Evolutionary conservation across 169 alveolate species (phyloP).

Genomic region (Plasmodium inui): DNA sequence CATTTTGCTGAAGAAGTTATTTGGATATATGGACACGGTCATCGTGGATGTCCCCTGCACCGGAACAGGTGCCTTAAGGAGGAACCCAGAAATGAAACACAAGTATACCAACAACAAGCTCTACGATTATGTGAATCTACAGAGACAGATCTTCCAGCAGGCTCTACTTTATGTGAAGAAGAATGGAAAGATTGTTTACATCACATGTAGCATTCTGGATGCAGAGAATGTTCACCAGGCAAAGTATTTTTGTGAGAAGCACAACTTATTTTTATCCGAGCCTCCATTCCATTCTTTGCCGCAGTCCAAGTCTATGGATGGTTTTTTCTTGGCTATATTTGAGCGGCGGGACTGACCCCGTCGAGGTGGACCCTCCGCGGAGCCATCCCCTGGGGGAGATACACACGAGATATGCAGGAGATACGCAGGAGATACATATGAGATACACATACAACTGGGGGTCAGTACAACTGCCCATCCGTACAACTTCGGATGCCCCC

Average conservation of each 20-base stretch:
- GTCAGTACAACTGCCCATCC: background rate
- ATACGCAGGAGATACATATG: no score
- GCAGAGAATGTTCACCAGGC: constrained; percentile 89
- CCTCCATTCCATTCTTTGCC: constrained; percentile 91
- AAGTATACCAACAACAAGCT: constrained; percentile 85
- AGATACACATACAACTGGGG: background rate
- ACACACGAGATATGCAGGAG: no score
- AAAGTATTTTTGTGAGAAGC: constrained; percentile 83
- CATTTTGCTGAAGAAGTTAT: constrained; percentile 77
- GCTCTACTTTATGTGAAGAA: constrained; percentile 85
- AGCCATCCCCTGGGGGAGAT: background rate
- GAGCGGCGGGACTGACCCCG: constrained; percentile 47
- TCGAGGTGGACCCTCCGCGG: background rate
- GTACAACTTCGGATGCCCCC: no score
- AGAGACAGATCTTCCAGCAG: constrained; percentile 85
- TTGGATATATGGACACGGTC: constrained; percentile 93
- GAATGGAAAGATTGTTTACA: constrained; percentile 92
- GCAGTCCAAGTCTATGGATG: constrained; percentile 94
- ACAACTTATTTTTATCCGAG: constrained; percentile 84
- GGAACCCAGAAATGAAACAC: constrained; percentile 95
- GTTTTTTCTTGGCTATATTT: constrained; percentile 93
- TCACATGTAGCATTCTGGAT: constrained; percentile 92
- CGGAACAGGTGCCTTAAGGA: constrained; percentile 94
- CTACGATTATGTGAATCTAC: constrained; percentile 69
- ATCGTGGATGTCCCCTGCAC: constrained; percentile 95